Evolutionary conservation across 108 stramenopile genomes (phyloP), one percentile per base, ranked within the genome.

Genomic region (Cyclostephanos invisitatus): DNA sequence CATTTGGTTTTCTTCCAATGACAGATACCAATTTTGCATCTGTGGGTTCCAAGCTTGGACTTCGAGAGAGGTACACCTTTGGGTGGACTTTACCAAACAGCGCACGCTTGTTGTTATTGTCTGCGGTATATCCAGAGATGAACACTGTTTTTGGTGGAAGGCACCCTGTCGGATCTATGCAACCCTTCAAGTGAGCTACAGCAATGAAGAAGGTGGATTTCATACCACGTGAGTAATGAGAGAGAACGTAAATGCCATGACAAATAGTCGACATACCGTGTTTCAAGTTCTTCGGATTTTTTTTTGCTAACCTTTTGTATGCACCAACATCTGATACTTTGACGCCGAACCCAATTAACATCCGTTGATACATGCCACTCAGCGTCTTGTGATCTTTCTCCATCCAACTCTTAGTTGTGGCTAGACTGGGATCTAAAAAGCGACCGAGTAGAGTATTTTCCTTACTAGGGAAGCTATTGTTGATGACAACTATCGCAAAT

Each of bases 11-110:
- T 7, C 49, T 40, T 22, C 65, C 46, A 2, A 80, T 28, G 7
- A 80, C 78, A 53, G 50, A 51, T 5, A 80, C 49, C 27, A 80
- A 28, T 56, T 80, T 74, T 28, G 73, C 73, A 70, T 80, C 78
- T 18, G 62, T 29, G 29, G 78, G 67, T 9, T 48, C 59, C 54
- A 80, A 11, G 56, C 64, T 55, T 14, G 78, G 78, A 44, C 73
- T 74, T 32, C 71, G 63, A 11, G 62, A 51, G 22, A 72, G 12
- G 27, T 38, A 72, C 11, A 64, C 32, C 49, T 50, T 48, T 21
- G 11, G 0, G 28, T 64, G 63, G 25, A 35, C 38, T 38, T 72
- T 20, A 8, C 70, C 63, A 55, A 72, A 72, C 3, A 72, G 42
- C n/a, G 15, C 50, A 25, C 71, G 71, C 7, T 44, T 40, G 15